These are phyloP conservation scores for Ustilago bromivora DNA, from an alignment of 1,284 basidiomycete genomes.

Conservation along the genomic window DNA sequence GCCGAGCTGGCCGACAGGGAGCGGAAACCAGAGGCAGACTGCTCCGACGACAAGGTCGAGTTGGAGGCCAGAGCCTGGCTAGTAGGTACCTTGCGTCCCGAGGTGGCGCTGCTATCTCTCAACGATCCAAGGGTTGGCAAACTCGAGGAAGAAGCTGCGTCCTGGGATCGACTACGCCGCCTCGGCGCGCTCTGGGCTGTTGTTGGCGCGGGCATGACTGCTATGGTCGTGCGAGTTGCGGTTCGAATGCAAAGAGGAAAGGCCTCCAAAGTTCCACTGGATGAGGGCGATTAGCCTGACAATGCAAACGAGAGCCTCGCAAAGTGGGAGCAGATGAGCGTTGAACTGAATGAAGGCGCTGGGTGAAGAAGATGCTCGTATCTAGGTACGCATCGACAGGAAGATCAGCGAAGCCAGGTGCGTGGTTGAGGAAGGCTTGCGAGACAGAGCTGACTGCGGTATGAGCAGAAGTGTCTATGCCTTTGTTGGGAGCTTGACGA, in stretches of 20 bases:
- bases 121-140: background rate
- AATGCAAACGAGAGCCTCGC: background rate
- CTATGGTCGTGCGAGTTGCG: background rate
- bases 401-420: background rate
- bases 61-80: background rate
- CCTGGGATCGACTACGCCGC: conserved; percentile 29
- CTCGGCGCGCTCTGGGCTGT: conserved; percentile 7
- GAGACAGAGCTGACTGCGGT: background rate
- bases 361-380: background rate
- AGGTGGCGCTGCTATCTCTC: background rate
- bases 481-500: background rate
- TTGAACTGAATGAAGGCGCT: background rate
- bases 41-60: background rate
- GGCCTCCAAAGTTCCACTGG: background rate
- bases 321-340: background rate
- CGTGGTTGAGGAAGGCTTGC: background rate
- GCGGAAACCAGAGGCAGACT: conserved; percentile 12
- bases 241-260: background rate
- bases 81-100: conserved; percentile 13
- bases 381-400: background rate
- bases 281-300: background rate
- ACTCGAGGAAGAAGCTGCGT: conserved; percentile 8
- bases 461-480: background rate
- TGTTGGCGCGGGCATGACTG: conserved; percentile 18
- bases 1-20: conserved; percentile 24